A percentile compares a stretch with the other conserved stretches of the same genome.
These are phyloP conservation scores for Colletotrichum godetiae DNA, from an alignment of 2,329 filamentous ascomycete species.

Conservation along the genomic window DNA sequence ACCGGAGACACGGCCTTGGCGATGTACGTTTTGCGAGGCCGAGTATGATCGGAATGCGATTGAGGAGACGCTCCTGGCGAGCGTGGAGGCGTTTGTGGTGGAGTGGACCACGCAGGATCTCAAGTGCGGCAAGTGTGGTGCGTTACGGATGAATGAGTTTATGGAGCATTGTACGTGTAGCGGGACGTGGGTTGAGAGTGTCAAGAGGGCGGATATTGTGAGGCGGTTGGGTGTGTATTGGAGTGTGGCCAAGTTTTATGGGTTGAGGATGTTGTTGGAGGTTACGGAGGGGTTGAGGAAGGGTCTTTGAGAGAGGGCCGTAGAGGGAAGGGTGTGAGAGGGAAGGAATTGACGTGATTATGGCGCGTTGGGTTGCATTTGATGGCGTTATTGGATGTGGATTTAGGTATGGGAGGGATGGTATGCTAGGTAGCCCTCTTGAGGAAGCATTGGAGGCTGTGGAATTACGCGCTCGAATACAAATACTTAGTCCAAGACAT, in stretches of 20 bases:
- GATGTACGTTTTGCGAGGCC: constrained; percentile 79
- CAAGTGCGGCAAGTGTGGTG: constrained; percentile 78
- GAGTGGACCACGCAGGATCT: constrained; percentile 92
- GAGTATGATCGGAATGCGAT: constrained; percentile 83
- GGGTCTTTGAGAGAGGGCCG: constrained; percentile 48
- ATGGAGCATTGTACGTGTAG: constrained; percentile 97
- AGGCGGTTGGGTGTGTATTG: constrained; percentile 76
- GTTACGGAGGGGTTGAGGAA: constrained; percentile 75
- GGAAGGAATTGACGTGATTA: not conserved
- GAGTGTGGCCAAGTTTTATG: constrained; percentile 82
- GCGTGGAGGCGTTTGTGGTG: constrained; percentile 79
- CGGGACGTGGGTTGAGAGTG: constrained; percentile 82
- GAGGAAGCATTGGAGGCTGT: not conserved
- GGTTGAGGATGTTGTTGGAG: constrained; percentile 81
- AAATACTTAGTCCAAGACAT: not conserved
- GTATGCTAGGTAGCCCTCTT: not conserved
- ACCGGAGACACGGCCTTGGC: constrained; percentile 68
- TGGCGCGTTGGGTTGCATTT: not conserved
- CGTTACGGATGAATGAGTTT: constrained; percentile 88
- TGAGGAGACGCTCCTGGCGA: constrained; percentile 83
- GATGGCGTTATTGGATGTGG: not conserved
- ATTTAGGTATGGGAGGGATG: not conserved
- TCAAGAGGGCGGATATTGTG: constrained; percentile 74
- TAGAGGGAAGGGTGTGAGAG: not conserved
- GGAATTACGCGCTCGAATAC: not conserved